Evolutionary conservation across 192 early-diverging fungal genomes (phyloP).

Genomic region (Bifiguratus adelaidae): DNA sequence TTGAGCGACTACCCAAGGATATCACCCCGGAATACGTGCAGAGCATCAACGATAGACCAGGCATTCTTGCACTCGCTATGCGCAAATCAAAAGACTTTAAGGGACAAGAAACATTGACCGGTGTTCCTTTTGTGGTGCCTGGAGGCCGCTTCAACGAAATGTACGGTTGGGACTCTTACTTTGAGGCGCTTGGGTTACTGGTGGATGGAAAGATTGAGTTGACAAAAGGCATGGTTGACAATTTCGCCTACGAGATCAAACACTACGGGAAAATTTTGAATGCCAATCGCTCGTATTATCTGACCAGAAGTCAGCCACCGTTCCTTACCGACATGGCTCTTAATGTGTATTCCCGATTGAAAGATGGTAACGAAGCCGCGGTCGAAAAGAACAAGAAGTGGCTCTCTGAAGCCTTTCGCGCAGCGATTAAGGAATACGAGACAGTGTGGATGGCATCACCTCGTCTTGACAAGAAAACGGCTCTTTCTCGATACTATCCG

Average conservation of each 20-base stretch:
- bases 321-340: slow-evolving; percentile 94
- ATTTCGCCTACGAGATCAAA: slow-evolving; percentile 93
- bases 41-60: slow-evolving; percentile 76
- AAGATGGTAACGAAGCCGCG: slow-evolving; percentile 19
- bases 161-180: slow-evolving; percentile 98
- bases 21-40: slow-evolving; percentile 90
- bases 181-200: slow-evolving; percentile 81
- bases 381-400: slow-evolving; percentile 55
- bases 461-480: slow-evolving; percentile 60
- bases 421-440: slow-evolving; percentile 84
- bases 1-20: slow-evolving; percentile 69
- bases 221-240: slow-evolving; percentile 90
- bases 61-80: slow-evolving; percentile 80
- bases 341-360: slow-evolving; percentile 57
- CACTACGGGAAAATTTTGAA: slow-evolving; percentile 98
- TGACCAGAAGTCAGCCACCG: slow-evolving; percentile 93
- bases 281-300: slow-evolving; percentile 94
- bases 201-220: slow-evolving; percentile 82
- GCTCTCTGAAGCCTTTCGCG: slow-evolving; percentile 56
- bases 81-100: slow-evolving; percentile 31
- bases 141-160: slow-evolving; percentile 99
- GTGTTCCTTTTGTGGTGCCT: slow-evolving; percentile 89
- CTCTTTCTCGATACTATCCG: slow-evolving; percentile 75
- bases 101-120: slow-evolving; percentile 38
- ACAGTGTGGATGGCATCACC: slow-evolving; percentile 83